Evolutionary conservation across 2,329 filamentous ascomycete species (phyloP).

Genomic region (Neofusicoccum laricinum): DNA sequence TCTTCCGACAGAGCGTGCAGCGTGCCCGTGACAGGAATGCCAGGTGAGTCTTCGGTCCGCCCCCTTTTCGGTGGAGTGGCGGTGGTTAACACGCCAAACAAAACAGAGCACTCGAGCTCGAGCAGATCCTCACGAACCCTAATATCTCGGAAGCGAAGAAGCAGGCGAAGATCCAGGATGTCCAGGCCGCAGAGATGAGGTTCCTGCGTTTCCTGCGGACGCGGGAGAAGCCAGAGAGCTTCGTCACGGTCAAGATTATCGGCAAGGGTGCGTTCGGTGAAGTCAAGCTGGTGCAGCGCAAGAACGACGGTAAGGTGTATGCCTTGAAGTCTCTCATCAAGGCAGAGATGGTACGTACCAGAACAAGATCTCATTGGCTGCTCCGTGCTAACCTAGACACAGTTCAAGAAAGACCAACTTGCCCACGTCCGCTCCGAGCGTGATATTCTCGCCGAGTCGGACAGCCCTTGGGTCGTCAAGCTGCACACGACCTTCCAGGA

Average conservation of each 20-base stretch:
- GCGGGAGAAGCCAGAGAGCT: conserved; percentile 90
- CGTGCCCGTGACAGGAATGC: conserved; percentile 92
- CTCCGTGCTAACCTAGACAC: not conserved
- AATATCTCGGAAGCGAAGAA: conserved; percentile 72
- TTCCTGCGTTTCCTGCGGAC: conserved; percentile 93
- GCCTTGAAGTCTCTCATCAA: conserved; percentile 98
- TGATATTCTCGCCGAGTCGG: conserved; percentile 97
- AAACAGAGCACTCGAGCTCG: conserved; percentile 82
- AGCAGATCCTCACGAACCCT: conserved; percentile 77
- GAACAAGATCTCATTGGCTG: not conserved
- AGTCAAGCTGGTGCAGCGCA: conserved; percentile 95
- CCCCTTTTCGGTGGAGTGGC: not conserved
- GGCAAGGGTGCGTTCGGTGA: conserved; percentile 99
- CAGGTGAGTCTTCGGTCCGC: conserved; percentile 58
- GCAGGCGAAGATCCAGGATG: conserved; percentile 78
- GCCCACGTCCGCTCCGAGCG: conserved; percentile 96
- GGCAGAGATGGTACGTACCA: conserved; percentile 72
- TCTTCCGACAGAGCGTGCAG: conserved; percentile 99
- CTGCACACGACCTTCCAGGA: conserved; percentile 98
- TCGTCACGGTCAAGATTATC: conserved; percentile 95
- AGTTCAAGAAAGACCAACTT: conserved; percentile 96
- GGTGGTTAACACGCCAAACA: conserved; percentile 22
- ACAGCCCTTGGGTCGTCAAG: conserved; percentile 99
- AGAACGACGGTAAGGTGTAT: conserved; percentile 94
- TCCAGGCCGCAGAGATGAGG: conserved; percentile 83